A percentile compares a stretch with the other conserved stretches of the same genome.
phyloP scores from a whole-genome alignment of 2,329 filamentous ascomycete genomes.

The Stagonosporopsis chrysanthemi region DNA sequence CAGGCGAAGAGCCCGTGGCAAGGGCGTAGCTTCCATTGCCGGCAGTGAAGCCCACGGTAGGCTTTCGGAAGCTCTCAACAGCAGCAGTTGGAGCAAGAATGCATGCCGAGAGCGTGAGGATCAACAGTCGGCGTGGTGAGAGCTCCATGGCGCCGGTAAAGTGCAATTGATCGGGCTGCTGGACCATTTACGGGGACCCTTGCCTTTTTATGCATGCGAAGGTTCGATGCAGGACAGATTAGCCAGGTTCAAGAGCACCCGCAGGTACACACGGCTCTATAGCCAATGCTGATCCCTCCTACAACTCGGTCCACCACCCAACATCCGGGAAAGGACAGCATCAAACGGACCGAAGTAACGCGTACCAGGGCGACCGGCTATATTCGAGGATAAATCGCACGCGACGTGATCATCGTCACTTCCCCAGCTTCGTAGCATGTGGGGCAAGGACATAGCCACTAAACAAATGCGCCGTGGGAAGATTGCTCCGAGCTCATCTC shows the following conservation, averaged over 20 bases:
- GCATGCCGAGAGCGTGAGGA: constrained; percentile 33
- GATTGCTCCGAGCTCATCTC: constrained; percentile 2
- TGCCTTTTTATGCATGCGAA: constrained; percentile 13
- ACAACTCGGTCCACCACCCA: constrained; percentile 2
- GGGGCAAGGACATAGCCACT: constrained; percentile 12
- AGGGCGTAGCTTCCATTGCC: constrained; percentile 48
- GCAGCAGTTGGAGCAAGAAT: constrained; percentile 39
- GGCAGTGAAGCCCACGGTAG: constrained; percentile 57
- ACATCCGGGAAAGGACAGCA: constrained; percentile 8
- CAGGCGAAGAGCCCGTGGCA: constrained; percentile 39
- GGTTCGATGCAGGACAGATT: constrained; percentile 13
- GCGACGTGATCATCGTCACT: constrained; percentile 12
- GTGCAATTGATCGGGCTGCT: constrained; percentile 10
- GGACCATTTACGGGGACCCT: neutral
- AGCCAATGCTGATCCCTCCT: constrained; percentile 14
- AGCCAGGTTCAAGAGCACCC: constrained; percentile 9
- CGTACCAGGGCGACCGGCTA: constrained; percentile 14
- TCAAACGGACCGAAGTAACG: constrained; percentile 12
- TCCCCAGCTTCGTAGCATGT: constrained; percentile 19
- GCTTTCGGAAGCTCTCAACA: constrained; percentile 55
- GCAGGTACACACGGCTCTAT: constrained; percentile 8
- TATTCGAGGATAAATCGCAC: constrained; percentile 14
- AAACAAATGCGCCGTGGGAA: neutral
- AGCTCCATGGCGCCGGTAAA: constrained; percentile 36
- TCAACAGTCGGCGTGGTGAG: constrained; percentile 35